phyloP scores from a whole-genome alignment of 1,139 yeast species.

The Pichia sp. region DNA sequence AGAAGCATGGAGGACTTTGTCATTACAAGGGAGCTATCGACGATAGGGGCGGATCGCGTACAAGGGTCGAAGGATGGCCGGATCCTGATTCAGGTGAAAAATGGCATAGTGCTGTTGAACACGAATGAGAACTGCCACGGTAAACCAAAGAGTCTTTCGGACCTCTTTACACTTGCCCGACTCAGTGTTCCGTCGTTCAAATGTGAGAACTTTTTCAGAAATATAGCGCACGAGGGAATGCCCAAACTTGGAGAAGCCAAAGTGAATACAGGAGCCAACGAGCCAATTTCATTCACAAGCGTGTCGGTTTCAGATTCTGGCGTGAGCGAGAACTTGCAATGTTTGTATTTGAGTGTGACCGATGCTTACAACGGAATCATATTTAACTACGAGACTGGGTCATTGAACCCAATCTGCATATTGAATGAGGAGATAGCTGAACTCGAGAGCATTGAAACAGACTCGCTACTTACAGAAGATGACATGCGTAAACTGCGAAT shows the following conservation, averaged over 20 bases:
- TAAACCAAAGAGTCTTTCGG: slow-evolving; percentile 18
- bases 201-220: slow-evolving; percentile 21
- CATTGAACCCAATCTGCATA: slow-evolving; percentile 19
- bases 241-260: slow-evolving; percentile 10
- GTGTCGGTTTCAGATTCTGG: slow-evolving; percentile 29
- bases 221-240: slow-evolving; percentile 6
- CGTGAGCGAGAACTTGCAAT: slow-evolving; percentile 18
- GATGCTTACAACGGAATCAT: slow-evolving; percentile 26
- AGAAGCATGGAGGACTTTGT: slow-evolving; percentile 16
- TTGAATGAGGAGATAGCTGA: slow-evolving; percentile 20
- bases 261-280: slow-evolving; percentile 1
- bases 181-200: slow-evolving; percentile 20
- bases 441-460: slow-evolving; percentile 19
- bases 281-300: slow-evolving; percentile 3
- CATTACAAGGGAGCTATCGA: slow-evolving; percentile 9
- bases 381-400: slow-evolving; percentile 17
- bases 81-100: slow-evolving; percentile 18
- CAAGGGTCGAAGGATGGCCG: slow-evolving; percentile 28
- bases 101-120: slow-evolving; percentile 11
- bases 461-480: slow-evolving; percentile 18
- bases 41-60: slow-evolving; percentile 13
- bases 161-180: slow-evolving; percentile 19
- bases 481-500: slow-evolving; percentile 26
- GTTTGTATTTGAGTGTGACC: slow-evolving; percentile 24
- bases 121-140: slow-evolving; percentile 7